Base-by-base conservation (phyloP, 2,329 filamentous ascomycete genomes). In the Pezizomycotina sp. region DNA sequence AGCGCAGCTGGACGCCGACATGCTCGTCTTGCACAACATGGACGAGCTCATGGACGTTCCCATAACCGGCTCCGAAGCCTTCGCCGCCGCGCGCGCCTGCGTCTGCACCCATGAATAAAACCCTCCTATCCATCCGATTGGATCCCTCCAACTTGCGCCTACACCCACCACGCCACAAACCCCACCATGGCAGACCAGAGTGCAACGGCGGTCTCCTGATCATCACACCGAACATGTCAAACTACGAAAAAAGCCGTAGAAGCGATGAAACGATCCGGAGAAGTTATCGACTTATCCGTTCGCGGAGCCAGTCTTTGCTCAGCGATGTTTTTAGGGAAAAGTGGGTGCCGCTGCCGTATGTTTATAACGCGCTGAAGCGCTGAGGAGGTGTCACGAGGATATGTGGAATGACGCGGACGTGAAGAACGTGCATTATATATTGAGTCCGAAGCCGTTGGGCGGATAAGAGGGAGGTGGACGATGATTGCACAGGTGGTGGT, bases 1-100 rank as follows among this genome's bases (percentile, higher is more conserved):
- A 21, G 77, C 91, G 23, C 77, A 82, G 59, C 65, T 92, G 36
- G 83, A 92, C 59, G 77, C 75, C 52, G 83, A 92, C 60, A 92
- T 92, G 82, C 60, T 92, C 32, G 72, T 81, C 6, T 58, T 75
- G 47, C 65, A 65, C 51, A 91, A 91, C 58, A 92, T 92, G 79
- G 83, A 92, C 55, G 82, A 91, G 60, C 62, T 92, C 48, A 91
- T 92, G 80, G 71, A 80, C n/a, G 50, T 92, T 14, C 38, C 15
- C 6, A 37, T 45, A 7, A 60, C 59, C 12, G 71, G 76, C 14
- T 54, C 64, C 27, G 65, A 68, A 27, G 77, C 92, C 21, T 86
- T 92, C 57, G 82, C 80, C 1, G 80, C 81, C 4, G 72, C 73
- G 45, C 80, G 86, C 58, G 82, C 82, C 4, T 91, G 82, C 58